Evolutionary conservation across 2,329 filamentous ascomycete species (phyloP).

Genomic region (Albifimbria verrucaria): DNA sequence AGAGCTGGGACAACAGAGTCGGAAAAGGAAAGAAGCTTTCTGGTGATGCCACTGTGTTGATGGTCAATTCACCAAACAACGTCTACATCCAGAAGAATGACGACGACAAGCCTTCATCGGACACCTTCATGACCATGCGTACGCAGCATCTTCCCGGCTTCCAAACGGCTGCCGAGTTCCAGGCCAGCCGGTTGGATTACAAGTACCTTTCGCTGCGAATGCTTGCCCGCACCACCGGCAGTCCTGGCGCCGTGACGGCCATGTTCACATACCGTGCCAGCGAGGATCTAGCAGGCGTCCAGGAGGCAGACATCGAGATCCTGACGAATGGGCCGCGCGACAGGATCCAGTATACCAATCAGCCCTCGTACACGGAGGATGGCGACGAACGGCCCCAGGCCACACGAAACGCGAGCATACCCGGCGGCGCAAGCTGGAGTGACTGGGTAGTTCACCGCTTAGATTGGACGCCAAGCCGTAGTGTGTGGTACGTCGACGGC

Average conservation of each 20-base stretch:
- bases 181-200: constrained; percentile 27
- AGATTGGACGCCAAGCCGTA: constrained; percentile 54
- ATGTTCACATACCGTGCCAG: constrained; percentile 49
- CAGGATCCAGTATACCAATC: constrained; percentile 56
- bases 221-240: constrained; percentile 46
- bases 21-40: constrained; percentile 23
- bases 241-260: constrained; percentile 46
- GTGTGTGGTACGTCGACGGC: constrained; percentile 55
- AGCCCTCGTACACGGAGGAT: constrained; percentile 46
- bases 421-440: constrained; percentile 42
- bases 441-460: constrained; percentile 58
- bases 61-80: constrained; percentile 41
- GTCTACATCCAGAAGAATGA: constrained; percentile 43
- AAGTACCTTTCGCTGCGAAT: constrained; percentile 40
- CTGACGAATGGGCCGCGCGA: constrained; percentile 42
- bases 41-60: constrained; percentile 26
- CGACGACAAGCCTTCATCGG: constrained; percentile 25
- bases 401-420: constrained; percentile 44
- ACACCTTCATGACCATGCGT: constrained; percentile 46
- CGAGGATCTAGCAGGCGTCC: constrained; percentile 33
- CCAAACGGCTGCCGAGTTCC: constrained; percentile 47
- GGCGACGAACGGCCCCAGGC: constrained; percentile 43
- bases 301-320: constrained; percentile 53
- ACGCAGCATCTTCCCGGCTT: constrained; percentile 40
- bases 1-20: constrained; percentile 39